Percentiles rank a stretch among this genome's conserved stretches.
Conservation (phyloP, 176 grass and related monocot species). For the Bothriochloa decipiens region DNA sequence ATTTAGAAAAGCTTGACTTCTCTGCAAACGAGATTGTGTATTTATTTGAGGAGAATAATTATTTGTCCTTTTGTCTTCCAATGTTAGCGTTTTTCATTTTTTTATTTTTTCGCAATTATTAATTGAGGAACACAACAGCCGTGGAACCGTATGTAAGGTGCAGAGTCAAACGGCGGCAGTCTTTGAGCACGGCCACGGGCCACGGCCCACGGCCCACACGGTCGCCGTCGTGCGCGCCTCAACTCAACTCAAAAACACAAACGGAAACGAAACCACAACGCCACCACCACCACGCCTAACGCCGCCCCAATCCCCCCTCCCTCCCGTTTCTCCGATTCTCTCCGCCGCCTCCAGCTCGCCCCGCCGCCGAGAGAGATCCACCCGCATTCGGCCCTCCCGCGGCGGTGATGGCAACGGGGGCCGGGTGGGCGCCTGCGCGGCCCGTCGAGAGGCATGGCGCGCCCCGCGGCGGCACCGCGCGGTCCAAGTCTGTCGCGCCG, state of each 20-base stretch:
- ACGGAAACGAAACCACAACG: constrained; percentile 6
- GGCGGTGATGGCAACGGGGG: constrained; percentile 40
- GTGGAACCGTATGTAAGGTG: no score
- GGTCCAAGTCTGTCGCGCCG: constrained; percentile 49
- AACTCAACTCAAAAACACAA: constrained; percentile 41
- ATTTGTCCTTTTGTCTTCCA: no score
- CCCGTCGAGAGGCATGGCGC: constrained; percentile 36
- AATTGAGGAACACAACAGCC: no score
- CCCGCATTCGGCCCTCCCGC: not conserved
- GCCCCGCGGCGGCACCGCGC: constrained; percentile 9
- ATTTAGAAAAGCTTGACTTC: no score
- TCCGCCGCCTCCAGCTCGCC: not conserved
- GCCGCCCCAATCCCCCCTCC: constrained; percentile 14
- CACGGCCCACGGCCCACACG: not conserved
- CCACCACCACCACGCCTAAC: not conserved
- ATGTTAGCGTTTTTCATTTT: no score
- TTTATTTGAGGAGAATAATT: no score
- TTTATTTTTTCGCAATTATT: no score
- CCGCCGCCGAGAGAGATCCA: constrained; percentile 20
- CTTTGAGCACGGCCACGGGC: not conserved
- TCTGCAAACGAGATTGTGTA: no score
- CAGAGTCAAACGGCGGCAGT: not conserved
- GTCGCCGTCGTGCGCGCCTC: constrained; percentile 56
- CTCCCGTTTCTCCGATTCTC: not conserved
- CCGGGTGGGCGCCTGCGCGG: constrained; percentile 31